These are phyloP conservation scores for Articulospora tetracladia DNA, from an alignment of 495 filamentous ascomycete genomes.

Conservation along the genomic window DNA sequence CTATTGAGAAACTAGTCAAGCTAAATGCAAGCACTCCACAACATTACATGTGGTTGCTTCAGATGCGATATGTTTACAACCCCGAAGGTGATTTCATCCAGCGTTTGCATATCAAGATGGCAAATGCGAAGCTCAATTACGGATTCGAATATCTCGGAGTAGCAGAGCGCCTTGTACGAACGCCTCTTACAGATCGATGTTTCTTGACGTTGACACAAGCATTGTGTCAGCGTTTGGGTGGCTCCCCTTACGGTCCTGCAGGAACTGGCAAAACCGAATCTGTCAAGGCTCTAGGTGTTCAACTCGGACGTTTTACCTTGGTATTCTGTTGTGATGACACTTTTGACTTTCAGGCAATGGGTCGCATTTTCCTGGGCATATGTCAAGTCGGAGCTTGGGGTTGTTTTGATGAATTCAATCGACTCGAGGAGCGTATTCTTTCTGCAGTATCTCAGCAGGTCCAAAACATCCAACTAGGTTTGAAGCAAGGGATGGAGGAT, in stretches of 20 bases:
- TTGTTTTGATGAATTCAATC: conserved; percentile 99
- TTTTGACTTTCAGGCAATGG: conserved; percentile 99
- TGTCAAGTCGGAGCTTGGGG: conserved; percentile 99
- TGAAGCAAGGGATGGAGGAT: conserved; percentile 75
- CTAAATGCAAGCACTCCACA: conserved; percentile 70
- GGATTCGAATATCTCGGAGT: conserved; percentile 98
- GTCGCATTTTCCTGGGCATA: conserved; percentile 97
- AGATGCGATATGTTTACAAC: conserved; percentile 93
- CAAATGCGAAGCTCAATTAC: conserved; percentile 91
- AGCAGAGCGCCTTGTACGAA: conserved; percentile 90
- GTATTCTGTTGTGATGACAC: conserved; percentile 99
- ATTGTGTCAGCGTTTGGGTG: conserved; percentile 88
- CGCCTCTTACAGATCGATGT: conserved; percentile 93
- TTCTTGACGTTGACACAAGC: conserved; percentile 97
- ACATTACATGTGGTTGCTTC: conserved; percentile 91
- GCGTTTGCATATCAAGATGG: conserved; percentile 90
- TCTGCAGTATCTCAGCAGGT: conserved; percentile 98
- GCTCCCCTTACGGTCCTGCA: conserved; percentile 94
- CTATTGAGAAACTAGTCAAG: conserved; percentile 76
- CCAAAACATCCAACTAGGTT: conserved; percentile 95
- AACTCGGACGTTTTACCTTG: conserved; percentile 94
- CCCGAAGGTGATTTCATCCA: conserved; percentile 76
- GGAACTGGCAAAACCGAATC: conserved; percentile 99
- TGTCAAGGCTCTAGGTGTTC: conserved; percentile 93
- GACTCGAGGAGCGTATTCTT: conserved; percentile 92